Conservation (phyloP, 352 stramenopile genomes). For the Peronospora farinosa region DNA sequence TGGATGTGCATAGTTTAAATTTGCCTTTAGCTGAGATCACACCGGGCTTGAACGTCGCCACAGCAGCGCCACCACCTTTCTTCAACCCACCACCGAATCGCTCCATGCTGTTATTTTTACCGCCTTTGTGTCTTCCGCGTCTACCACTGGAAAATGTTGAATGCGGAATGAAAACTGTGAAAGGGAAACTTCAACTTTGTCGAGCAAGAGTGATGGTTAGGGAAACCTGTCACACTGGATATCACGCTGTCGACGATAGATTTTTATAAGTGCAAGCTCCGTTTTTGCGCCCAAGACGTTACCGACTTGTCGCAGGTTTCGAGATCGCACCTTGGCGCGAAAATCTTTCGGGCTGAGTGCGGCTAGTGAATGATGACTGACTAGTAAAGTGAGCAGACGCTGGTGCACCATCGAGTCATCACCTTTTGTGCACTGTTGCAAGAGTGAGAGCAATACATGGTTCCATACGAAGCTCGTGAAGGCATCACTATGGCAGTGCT, state of each 20-base stretch:
- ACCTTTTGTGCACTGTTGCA: constrained; percentile 17
- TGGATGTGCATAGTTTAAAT: constrained; percentile 22
- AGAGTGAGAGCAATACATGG: constrained; percentile 33
- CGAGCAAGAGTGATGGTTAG: constrained; percentile 34
- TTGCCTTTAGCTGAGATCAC: constrained; percentile 12
- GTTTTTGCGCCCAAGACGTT: constrained; percentile 28
- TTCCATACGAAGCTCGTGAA: constrained; percentile 49
- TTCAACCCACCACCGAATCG: constrained; percentile 7
- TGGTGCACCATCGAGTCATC: constrained; percentile 2
- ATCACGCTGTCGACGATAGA: constrained; percentile 42
- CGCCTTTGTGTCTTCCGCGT: constrained; percentile 6
- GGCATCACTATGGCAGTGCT: constrained; percentile 38
- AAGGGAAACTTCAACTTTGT: constrained; percentile 28
- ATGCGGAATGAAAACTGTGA: constrained; percentile 10
- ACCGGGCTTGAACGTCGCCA: constrained; percentile 1
- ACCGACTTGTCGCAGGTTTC: constrained; percentile 38
- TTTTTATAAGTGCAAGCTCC: constrained; percentile 37
- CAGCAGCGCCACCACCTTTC: constrained; percentile 1
- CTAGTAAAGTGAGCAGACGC: constrained; percentile 24
- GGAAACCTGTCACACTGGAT: constrained; percentile 22
- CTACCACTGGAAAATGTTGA: constrained; percentile 20
- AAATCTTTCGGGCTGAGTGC: constrained; percentile 50
- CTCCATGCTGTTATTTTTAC: constrained; percentile 12
- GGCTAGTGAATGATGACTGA: constrained; percentile 26
- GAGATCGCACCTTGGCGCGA: constrained; percentile 42